Percentiles rank a stretch among this genome's conserved stretches.
These are phyloP conservation scores for Keithomyces neogunnii DNA, from an alignment of 2,329 filamentous ascomycete genomes.

Conservation along the genomic window DNA sequence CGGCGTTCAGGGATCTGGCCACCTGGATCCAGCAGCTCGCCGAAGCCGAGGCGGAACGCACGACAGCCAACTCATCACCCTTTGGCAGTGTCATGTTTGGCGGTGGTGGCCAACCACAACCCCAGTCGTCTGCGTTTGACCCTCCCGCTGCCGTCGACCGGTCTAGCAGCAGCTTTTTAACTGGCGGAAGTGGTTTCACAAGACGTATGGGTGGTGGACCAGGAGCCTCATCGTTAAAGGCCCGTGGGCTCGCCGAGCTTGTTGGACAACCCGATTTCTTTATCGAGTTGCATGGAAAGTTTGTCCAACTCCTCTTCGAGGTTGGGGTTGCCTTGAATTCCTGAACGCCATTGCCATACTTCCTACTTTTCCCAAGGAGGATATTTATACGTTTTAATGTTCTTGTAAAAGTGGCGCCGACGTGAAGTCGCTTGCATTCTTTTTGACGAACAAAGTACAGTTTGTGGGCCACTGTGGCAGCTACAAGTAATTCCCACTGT, in stretches of 20 bases:
- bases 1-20: constrained; percentile 55
- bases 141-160: constrained; percentile 25
- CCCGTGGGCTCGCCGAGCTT: constrained; percentile 55
- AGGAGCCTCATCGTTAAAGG: constrained; percentile 46
- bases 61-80: constrained; percentile 35
- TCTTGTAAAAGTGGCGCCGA: background rate
- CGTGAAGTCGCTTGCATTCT: background rate
- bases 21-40: constrained; percentile 58
- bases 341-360: constrained; percentile 15
- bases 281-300: constrained; percentile 55
- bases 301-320: constrained; percentile 55
- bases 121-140: constrained; percentile 19
- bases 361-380: background rate
- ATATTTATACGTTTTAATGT: background rate
- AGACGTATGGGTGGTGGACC: constrained; percentile 50
- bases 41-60: constrained; percentile 52
- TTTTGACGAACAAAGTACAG: background rate
- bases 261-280: constrained; percentile 61
- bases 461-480: background rate
- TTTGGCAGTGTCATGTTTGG: constrained; percentile 31
- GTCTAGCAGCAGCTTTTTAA: constrained; percentile 47
- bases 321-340: constrained; percentile 45
- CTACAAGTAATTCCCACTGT: background rate
- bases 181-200: constrained; percentile 46
- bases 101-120: constrained; percentile 21